Conservation (phyloP, 1,139 yeast genomes). For the Scheffersomyces illinoinensis region DNA sequence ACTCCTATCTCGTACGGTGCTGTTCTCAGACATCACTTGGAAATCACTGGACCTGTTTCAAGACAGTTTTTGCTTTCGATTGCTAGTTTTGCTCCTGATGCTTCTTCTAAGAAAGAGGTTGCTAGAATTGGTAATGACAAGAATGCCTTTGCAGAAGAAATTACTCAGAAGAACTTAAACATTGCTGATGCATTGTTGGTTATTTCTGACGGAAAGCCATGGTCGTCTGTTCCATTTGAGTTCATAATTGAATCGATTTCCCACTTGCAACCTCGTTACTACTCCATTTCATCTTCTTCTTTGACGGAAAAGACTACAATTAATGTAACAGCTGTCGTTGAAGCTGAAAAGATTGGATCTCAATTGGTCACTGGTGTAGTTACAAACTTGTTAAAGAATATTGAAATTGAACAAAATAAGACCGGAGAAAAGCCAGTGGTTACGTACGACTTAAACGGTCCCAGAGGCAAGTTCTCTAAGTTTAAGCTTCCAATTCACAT, state of each 20-base stretch:
- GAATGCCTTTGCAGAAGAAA: conserved; percentile 61
- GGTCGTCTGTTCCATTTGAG: conserved; percentile 81
- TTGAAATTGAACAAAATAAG: conserved; percentile 64
- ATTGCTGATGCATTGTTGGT: conserved; percentile 72
- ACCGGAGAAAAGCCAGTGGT: conserved; percentile 46
- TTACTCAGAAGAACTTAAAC: conserved; percentile 63
- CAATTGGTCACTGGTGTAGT: conserved; percentile 76
- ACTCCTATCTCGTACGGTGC: conserved; percentile 90
- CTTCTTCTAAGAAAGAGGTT: conserved; percentile 53
- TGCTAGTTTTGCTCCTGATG: conserved; percentile 80
- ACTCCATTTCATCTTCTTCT: conserved; percentile 93
- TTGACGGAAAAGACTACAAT: conserved; percentile 71
- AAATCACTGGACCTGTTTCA: conserved; percentile 90
- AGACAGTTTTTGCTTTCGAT: conserved; percentile 82
- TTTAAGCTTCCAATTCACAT: conserved; percentile 85
- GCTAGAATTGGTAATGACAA: conserved; percentile 67
- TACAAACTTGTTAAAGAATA: conserved; percentile 80
- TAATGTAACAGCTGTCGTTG: conserved; percentile 92
- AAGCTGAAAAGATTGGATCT: conserved; percentile 55
- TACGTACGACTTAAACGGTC: conserved; percentile 76
- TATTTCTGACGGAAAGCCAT: conserved; percentile 62
- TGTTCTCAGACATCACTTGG: conserved; percentile 82
- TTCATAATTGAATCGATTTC: conserved; percentile 80
- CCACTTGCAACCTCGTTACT: conserved; percentile 90
- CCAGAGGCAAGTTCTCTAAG: conserved; percentile 60